Base-by-base conservation (phyloP, 1,139 yeast genomes). In the Sugiyamaella japonica region DNA sequence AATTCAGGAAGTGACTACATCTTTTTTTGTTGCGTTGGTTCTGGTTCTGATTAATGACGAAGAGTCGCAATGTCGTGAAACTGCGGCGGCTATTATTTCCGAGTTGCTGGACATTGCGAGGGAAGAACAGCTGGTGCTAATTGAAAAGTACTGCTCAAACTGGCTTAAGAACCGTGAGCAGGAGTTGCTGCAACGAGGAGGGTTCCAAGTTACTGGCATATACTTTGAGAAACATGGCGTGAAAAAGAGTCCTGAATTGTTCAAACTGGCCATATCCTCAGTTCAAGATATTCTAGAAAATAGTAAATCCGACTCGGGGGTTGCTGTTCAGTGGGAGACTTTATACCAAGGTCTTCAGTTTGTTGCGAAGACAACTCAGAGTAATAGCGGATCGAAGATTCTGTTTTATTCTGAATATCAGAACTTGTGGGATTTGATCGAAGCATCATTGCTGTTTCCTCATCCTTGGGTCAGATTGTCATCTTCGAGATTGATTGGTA, bases 391-490 rank as follows among this genome's bases (percentile, higher is more conserved):
- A 8, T 37, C 52, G 4, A 34, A 23, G 9, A 61, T 66, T 42
- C 73, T 80, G 45, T 77, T 77, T 55, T 46, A 61, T 2, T 40
- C 50, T 7, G 63, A 62, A 15, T 61, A 63, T 57, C 74, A 70
- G 37, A 48, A 45, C 1, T 62, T 80, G 10, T 86, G 95, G 93
- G 65, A 67, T 10, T 70, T 72, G 17, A 73, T 86, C 5, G 75
- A 82, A 29, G 78, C 77, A 10, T 73, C 83, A 25, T 74, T 90
- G 58, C 73, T 91, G 52, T 93, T 82, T 69, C 97, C 97, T 1
- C 98, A 91, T 69, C 79, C 95, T 0, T 91, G 98, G 98, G 86
- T 91, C 10, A 82, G 98, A 65, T 75, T 87, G 54, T 75, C 81
- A 4, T 73, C 95, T 0, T 74, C 86, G n/a, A 76, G 91, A 51